phyloP scores from a whole-genome alignment of 2,329 filamentous ascomycete species.

The Colletotrichum cereale region DNA sequence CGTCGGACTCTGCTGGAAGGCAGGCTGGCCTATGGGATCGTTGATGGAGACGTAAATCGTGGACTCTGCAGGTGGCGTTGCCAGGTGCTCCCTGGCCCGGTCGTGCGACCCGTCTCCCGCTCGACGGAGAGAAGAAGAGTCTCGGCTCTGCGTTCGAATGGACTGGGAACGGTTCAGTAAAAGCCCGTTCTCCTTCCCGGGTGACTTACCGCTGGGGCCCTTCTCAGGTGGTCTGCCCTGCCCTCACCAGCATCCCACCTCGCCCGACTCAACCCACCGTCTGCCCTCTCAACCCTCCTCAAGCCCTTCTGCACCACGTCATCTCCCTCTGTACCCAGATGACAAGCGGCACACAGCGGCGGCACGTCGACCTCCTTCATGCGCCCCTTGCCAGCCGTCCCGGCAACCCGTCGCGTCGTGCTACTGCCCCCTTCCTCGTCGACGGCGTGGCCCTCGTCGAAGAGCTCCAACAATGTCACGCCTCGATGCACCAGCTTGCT shows the following conservation, averaged over 20 bases:
- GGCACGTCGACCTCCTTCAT: conserved; percentile 59
- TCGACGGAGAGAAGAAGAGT: conserved; percentile 19
- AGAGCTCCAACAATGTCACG: conserved; percentile 52
- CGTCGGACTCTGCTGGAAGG: conserved; percentile 61
- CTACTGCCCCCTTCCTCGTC: conserved; percentile 31
- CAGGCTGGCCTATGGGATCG: conserved; percentile 60
- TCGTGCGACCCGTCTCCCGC: conserved; percentile 13
- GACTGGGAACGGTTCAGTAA: conserved; percentile 13
- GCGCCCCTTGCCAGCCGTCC: conserved; percentile 29
- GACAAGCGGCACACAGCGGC: conserved; percentile 64
- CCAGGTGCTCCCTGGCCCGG: conserved; percentile 18
- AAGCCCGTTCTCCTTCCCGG: too few relatives aligned
- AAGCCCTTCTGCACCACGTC: conserved; percentile 57
- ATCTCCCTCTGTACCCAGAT: conserved; percentile 55
- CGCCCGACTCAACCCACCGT: conserved; percentile 60
- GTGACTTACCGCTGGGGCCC: conserved; percentile 29
- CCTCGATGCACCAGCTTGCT: conserved; percentile 53
- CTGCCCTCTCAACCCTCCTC: conserved; percentile 56
- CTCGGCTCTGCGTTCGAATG: conserved; percentile 14
- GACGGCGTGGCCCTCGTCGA: conserved; percentile 41
- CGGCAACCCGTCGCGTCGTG: conserved; percentile 7
- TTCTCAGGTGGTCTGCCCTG: conserved; percentile 34
- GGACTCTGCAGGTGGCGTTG: conserved; percentile 39
- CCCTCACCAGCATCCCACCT: conserved; percentile 55
- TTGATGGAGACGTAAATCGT: conserved; percentile 63